Conservation (phyloP, 441 rosid species). For the Pelargonium myrrhifolium region DNA sequence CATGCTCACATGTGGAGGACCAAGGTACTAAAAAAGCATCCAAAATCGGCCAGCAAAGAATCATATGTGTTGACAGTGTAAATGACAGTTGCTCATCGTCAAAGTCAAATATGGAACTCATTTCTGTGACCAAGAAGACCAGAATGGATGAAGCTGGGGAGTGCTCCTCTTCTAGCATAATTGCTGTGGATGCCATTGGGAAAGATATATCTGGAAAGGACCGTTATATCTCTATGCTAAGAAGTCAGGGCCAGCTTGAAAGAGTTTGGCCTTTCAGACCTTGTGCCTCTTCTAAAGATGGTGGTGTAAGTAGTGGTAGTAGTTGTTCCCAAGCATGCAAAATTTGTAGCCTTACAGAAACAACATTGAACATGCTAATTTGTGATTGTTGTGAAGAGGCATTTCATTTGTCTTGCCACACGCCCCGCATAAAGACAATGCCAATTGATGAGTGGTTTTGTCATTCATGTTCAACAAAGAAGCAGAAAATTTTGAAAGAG, state of each 20-base stretch:
- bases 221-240: conserved; percentile 31
- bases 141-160: conserved; percentile 50
- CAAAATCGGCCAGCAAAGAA: conserved; percentile 25
- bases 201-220: conserved; percentile 37
- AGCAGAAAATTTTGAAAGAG: conserved; percentile 33
- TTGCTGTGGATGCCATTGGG: conserved; percentile 27
- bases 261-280: conserved; percentile 22
- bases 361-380: conserved; percentile 49
- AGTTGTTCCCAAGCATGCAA: conserved; percentile 47
- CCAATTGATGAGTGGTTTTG: conserved; percentile 80
- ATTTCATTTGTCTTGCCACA: conserved; percentile 71
- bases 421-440: conserved; percentile 39
- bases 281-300: conserved; percentile 21
- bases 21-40: conserved; percentile 26
- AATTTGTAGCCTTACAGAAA: conserved; percentile 49
- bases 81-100: conserved; percentile 64
- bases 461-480: conserved; percentile 55
- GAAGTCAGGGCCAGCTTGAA: conserved; percentile 29
- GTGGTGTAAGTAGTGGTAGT: conserved; percentile 24
- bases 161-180: conserved; percentile 54
- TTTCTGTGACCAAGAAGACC: conserved; percentile 37
- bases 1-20: conserved; percentile 22
- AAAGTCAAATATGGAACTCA: conserved; percentile 46
- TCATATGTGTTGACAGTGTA: conserved; percentile 45
- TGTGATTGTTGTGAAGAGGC: conserved; percentile 87